A percentile compares a stretch with the other conserved stretches of the same genome.
These are phyloP conservation scores for Mrakia gelida DNA, from an alignment of 768 basidiomycete species.

Conservation along the genomic window DNA sequence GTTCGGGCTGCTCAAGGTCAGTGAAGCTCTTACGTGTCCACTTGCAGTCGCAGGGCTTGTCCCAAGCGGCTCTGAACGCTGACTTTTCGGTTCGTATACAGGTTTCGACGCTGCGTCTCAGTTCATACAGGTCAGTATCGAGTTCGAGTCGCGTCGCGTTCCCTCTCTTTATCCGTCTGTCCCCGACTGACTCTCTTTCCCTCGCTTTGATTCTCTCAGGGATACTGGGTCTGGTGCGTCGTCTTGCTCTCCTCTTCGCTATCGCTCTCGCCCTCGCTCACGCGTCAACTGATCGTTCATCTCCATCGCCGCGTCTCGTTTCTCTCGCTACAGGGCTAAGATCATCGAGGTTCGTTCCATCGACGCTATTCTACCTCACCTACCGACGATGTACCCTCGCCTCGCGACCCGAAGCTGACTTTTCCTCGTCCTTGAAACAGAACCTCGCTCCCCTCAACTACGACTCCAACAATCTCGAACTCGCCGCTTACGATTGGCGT, in stretches of 20 bases:
- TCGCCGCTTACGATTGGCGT: conserved; percentile 71
- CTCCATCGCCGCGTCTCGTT: background rate
- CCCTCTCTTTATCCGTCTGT: conserved; percentile 36
- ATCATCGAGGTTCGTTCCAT: conserved; percentile 56
- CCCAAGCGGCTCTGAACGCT: too few relatives aligned
- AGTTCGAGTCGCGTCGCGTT: background rate
- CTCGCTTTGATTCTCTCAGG: conserved; percentile 47
- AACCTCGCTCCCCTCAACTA: conserved; percentile 91
- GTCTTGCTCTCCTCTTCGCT: background rate
- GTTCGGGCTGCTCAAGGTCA: conserved; percentile 77
- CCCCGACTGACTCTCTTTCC: conserved; percentile 17
- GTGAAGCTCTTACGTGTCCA: too few relatives aligned
- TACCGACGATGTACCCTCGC: too few relatives aligned
- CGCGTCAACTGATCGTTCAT: too few relatives aligned
- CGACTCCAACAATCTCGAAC: conserved; percentile 79
- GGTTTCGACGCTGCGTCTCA: conserved; percentile 80
- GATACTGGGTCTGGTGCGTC: conserved; percentile 82
- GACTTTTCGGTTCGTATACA: too few relatives aligned
- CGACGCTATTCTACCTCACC: too few relatives aligned
- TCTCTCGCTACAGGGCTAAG: conserved; percentile 59
- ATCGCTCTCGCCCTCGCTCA: background rate
- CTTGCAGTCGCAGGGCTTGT: too few relatives aligned
- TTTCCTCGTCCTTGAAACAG: conserved; percentile 44
- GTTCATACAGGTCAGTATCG: conserved; percentile 48
- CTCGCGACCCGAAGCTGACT: too few relatives aligned